phyloP scores from a whole-genome alignment of 2,329 filamentous ascomycete species.

The Claviceps arundinis region DNA sequence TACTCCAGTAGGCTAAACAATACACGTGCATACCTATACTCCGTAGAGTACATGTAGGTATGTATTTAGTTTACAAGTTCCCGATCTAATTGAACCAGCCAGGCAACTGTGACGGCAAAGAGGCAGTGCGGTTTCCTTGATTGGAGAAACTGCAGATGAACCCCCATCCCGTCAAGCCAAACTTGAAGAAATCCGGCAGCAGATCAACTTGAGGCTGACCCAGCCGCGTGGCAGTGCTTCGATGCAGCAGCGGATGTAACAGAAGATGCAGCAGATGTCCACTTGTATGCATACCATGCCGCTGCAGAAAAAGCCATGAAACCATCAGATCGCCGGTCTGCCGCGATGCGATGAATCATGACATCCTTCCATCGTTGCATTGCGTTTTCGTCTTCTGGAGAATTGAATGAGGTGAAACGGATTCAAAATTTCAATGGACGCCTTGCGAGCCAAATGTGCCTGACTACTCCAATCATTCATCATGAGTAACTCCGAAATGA shows the following conservation, averaged over 20 bases:
- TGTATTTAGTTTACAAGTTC: too few species aligned
- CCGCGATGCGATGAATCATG: neutral
- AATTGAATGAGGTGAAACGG: neutral
- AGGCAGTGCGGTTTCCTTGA: neutral
- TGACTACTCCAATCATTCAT: neutral
- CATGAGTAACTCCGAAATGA: neutral
- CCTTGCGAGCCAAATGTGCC: neutral
- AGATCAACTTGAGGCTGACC: neutral
- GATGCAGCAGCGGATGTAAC: conserved; percentile 1
- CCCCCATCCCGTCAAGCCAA: neutral
- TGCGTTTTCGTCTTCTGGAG: neutral
- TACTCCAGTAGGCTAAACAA: too few species aligned
- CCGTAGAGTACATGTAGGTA: neutral
- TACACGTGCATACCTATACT: too few species aligned
- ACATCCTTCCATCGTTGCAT: neutral
- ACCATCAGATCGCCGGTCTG: neutral
- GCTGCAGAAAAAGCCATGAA: neutral
- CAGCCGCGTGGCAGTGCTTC: conserved; percentile 1
- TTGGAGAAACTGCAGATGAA: neutral
- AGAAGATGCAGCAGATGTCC: neutral
- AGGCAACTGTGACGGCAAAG: neutral
- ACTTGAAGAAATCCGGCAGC: neutral
- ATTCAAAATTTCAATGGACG: neutral
- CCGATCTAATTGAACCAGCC: neutral
- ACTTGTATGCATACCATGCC: neutral